phyloP scores from a whole-genome alignment of 164 flowering plant species.

The Tetracentron sinense region DNA sequence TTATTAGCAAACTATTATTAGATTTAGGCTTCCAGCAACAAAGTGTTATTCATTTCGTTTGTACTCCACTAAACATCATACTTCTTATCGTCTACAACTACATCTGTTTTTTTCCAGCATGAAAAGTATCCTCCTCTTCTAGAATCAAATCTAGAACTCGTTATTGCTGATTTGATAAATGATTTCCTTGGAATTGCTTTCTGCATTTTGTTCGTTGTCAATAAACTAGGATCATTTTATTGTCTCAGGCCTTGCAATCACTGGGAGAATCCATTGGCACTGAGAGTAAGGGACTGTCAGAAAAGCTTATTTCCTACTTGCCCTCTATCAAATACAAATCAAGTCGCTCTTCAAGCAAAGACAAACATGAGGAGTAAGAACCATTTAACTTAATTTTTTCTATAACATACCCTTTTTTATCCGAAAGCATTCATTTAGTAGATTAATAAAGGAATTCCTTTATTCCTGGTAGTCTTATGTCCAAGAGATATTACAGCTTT shows the following conservation, averaged over 20 bases:
- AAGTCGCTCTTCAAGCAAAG: slow-evolving; percentile 37
- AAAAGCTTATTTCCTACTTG: slow-evolving; percentile 37
- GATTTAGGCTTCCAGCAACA: background rate
- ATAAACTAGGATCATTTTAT: slow-evolving; percentile 12
- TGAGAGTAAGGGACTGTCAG: slow-evolving; percentile 35
- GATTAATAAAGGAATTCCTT: background rate
- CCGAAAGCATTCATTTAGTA: too few relatives aligned
- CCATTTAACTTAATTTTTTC: background rate
- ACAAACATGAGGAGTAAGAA: slow-evolving; percentile 37
- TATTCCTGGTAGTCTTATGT: background rate
- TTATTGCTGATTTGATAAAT: background rate
- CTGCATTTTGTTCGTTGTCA: background rate
- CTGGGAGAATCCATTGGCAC: too few relatives aligned
- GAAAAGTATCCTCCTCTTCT: too few relatives aligned
- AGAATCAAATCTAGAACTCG: background rate
- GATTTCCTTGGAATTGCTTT: background rate
- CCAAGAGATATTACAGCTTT: background rate
- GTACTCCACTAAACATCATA: background rate
- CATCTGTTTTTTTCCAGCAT: background rate
- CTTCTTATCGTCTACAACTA: background rate
- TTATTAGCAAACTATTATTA: background rate
- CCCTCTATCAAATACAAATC: slow-evolving; percentile 33
- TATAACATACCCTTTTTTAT: too few relatives aligned
- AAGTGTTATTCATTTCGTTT: background rate
- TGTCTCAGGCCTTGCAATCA: too few relatives aligned